Conservation (phyloP, 495 filamentous ascomycete genomes). For the Margaritispora aquatica region DNA sequence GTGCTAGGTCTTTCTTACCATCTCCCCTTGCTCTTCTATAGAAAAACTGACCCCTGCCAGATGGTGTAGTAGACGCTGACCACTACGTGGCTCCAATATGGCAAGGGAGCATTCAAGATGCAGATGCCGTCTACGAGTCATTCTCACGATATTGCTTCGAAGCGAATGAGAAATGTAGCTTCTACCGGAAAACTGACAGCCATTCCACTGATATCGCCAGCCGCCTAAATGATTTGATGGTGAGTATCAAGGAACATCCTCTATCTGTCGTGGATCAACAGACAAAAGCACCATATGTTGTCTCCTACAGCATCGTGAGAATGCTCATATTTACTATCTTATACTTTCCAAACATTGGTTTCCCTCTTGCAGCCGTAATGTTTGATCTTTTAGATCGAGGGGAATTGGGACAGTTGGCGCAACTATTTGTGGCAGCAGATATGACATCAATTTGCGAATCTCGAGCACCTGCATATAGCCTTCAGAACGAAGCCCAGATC, state of each 20-base stretch:
- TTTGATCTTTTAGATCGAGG: constrained; percentile 19
- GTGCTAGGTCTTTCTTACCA: constrained; percentile 24
- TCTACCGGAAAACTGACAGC: constrained; percentile 30
- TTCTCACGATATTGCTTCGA: constrained; percentile 36
- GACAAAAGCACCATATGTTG: constrained; percentile 28
- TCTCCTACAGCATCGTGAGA: constrained; percentile 30
- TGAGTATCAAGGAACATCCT: constrained; percentile 36
- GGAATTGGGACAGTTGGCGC: neutral
- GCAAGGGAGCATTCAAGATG: constrained; percentile 31
- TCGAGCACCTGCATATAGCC: constrained; percentile 25
- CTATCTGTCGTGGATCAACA: constrained; percentile 35
- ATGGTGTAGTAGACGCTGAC: constrained; percentile 43
- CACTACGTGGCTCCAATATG: constrained; percentile 32
- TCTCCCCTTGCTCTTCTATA: neutral
- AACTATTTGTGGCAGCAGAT: neutral
- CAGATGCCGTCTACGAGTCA: constrained; percentile 32
- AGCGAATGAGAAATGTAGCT: constrained; percentile 23
- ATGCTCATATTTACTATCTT: constrained; percentile 28
- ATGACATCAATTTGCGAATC: neutral
- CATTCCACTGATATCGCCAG: constrained; percentile 34
- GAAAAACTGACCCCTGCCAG: constrained; percentile 20
- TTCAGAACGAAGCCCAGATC: constrained; percentile 34
- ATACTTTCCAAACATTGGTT: constrained; percentile 30
- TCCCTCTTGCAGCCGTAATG: constrained; percentile 27
- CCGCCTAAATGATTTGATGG: constrained; percentile 35